A percentile compares a stretch with the other conserved stretches of the same genome.
Conservation (phyloP, 148 eudicot genomes). For the Fagopyrum esculentum region DNA sequence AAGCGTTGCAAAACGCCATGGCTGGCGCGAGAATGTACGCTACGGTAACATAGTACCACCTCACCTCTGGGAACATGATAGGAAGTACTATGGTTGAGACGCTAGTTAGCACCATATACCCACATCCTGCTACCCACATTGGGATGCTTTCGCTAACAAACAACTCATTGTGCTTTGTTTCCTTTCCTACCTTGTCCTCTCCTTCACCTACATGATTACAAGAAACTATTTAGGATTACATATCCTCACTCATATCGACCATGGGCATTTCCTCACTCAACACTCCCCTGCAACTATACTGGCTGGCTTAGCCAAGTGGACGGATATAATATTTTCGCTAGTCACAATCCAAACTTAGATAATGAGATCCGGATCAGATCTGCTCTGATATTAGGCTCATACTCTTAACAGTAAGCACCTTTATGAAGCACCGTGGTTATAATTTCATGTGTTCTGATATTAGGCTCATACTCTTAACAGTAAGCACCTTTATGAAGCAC, state of each 20-base stretch:
- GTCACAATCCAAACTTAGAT: too few relatives aligned
- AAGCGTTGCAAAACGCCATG: constrained; percentile 74
- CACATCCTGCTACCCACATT: constrained; percentile 45
- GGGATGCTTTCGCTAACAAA: constrained; percentile 59
- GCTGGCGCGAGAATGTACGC: constrained; percentile 59
- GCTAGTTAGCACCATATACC: constrained; percentile 46
- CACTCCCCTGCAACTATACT: too few relatives aligned
- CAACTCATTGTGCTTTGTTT: constrained; percentile 36
- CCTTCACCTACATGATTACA: constrained; percentile 16
- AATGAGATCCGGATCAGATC: too few relatives aligned
- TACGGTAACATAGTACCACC: constrained; percentile 55
- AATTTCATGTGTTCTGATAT: too few relatives aligned
- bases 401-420: too few relatives aligned
- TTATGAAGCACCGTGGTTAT: too few relatives aligned
- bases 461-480: too few relatives aligned
- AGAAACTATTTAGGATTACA: not conserved
- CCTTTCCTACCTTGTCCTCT: constrained; percentile 16
- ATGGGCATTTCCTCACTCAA: too few relatives aligned
- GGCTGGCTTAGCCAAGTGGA: not conserved
- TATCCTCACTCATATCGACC: too few relatives aligned
- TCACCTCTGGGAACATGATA: constrained; percentile 48
- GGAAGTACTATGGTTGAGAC: constrained; percentile 52
- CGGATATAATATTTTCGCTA: not conserved
- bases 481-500: not conserved
- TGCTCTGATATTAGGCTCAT: too few relatives aligned